Evolutionary conservation across 2,329 filamentous ascomycete genomes (phyloP), one percentile per base, ranked within the genome.

Genomic region (Oidium heveae): DNA sequence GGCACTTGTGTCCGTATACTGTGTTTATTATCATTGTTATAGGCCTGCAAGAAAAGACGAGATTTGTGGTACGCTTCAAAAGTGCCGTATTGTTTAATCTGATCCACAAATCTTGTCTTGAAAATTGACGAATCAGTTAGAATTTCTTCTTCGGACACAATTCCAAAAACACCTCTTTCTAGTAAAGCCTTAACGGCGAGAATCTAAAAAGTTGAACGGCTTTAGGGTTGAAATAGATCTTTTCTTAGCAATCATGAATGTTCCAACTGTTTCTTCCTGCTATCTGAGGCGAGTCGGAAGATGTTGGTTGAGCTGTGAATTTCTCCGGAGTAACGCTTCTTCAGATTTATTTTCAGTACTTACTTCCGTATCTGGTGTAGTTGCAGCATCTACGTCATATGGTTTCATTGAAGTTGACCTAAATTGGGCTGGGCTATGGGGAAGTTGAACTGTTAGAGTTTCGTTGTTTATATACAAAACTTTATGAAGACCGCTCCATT

Each of bases 51-150:
- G 18, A 44, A 37, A 6, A 46, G 18, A 9, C 52, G 20, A n/a
- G 52, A 54, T 54, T 54, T 33, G 9, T 54, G 36, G 18, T 44
- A 54, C 9, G 37, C 44, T 33, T 55, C 15, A 20, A 56, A 44
- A 16, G 41, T 44, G 18, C 41, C 41, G 8, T 44, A 9, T 7
- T 44, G n/a, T 33, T 58, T 59, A 1, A 59, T 53, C 32, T 58
- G 32, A 44, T 59, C 56, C 1, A 59, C 41, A 50, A 58, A 58
- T 20, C 55, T 36, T 8, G 16, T 52, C 10, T 56, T 57, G 32
- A 57, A 58, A 2, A 58, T 39, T 20, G 36, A 16, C 2, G 22
- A 39, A 0, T 47, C 54, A 15, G 33, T 24, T 1, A 37, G 49
- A n/a, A 53, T 44, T 10, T 12, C 22, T 22, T 53, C 13, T 6